Percentiles rank a stretch among this genome's conserved stretches.
Evolutionary conservation across 2,329 filamentous ascomycete species (phyloP).

Genomic region (Aspergillus aculeatus): DNA sequence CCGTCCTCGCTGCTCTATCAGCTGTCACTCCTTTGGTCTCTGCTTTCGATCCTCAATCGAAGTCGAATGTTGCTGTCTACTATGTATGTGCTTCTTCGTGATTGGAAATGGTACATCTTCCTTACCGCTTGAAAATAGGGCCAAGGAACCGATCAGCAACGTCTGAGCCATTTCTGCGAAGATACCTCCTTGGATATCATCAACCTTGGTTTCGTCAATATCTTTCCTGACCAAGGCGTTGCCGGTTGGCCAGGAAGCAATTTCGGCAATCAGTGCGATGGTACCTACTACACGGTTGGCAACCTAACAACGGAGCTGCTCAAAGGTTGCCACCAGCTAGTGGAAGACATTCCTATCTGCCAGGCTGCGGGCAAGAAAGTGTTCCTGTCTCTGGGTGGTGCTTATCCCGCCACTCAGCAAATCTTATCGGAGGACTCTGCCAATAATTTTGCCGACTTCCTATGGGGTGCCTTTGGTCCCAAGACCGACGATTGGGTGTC

Average conservation of each 20-base stretch:
- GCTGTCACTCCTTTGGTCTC: conserved; percentile 34
- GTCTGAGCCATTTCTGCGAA: conserved; percentile 52
- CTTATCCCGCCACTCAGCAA: conserved; percentile 40
- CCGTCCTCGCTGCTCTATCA: conserved; percentile 37
- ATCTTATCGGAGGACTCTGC: conserved; percentile 44
- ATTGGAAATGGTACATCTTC: neutral
- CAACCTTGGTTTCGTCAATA: conserved; percentile 56
- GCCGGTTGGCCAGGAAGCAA: conserved; percentile 54
- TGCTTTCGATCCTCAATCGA: conserved; percentile 43
- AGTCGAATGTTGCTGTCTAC: conserved; percentile 54
- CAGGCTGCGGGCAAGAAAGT: conserved; percentile 45
- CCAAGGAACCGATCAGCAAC: conserved; percentile 51
- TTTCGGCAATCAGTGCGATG: conserved; percentile 57
- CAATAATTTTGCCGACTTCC: conserved; percentile 49
- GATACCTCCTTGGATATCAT: conserved; percentile 56
- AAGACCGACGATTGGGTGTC: conserved; percentile 28
- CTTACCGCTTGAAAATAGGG: conserved; percentile 36
- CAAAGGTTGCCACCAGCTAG: conserved; percentile 45
- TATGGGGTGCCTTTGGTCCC: conserved; percentile 54
- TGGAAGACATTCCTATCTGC: conserved; percentile 42
- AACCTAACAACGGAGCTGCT: conserved; percentile 44
- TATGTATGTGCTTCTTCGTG: conserved; percentile 38
- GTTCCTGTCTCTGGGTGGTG: conserved; percentile 51
- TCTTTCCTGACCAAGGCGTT: conserved; percentile 49
- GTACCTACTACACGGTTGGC: conserved; percentile 38